A percentile compares a stretch with the other conserved stretches of the same genome.
phyloP scores from a whole-genome alignment of 805 yeast genomes.

The Wickerhamiella galacta region DNA sequence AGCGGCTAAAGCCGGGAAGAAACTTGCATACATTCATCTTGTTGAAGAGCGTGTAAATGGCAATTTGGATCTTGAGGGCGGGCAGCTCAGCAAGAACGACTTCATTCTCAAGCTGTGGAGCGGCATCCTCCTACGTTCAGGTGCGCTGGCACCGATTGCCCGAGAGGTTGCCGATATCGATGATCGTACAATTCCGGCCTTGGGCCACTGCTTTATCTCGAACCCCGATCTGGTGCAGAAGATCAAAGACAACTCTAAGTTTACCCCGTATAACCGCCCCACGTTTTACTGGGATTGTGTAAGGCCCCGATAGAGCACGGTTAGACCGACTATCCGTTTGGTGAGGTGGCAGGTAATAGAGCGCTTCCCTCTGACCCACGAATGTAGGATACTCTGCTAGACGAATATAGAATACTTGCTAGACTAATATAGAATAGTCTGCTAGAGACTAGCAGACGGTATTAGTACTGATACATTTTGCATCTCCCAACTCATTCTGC shows the following conservation, averaged over 20 bases:
- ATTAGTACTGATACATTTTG: no score
- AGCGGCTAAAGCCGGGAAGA: constrained; percentile 24
- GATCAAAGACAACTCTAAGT: constrained; percentile 25
- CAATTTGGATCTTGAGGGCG: no score
- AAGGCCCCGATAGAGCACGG: constrained; percentile 23
- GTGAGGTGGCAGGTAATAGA: no score
- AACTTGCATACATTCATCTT: constrained; percentile 28
- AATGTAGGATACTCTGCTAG: no score
- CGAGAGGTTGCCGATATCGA: constrained; percentile 12
- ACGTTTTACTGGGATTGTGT: constrained; percentile 29
- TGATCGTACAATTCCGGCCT: constrained; percentile 22
- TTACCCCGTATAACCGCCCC: constrained; percentile 30
- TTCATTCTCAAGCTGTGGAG: constrained; percentile 13
- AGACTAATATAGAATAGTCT: no score
- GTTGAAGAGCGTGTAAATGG: constrained; percentile 32
- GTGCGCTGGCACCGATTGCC: constrained; percentile 9
- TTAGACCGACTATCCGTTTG: constrained; percentile 28
- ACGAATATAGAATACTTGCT: no score
- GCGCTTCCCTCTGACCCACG: no score
- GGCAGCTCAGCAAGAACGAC: no score
- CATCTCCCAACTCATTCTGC: no score
- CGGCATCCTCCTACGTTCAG: constrained; percentile 14
- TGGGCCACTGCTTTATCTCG: constrained; percentile 35
- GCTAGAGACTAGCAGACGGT: no score
- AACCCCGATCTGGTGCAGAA: constrained; percentile 41